A percentile compares a stretch with the other conserved stretches of the same genome.
Evolutionary conservation across 495 filamentous ascomycete genomes (phyloP).

Genomic region (Filosporella fistucella): DNA sequence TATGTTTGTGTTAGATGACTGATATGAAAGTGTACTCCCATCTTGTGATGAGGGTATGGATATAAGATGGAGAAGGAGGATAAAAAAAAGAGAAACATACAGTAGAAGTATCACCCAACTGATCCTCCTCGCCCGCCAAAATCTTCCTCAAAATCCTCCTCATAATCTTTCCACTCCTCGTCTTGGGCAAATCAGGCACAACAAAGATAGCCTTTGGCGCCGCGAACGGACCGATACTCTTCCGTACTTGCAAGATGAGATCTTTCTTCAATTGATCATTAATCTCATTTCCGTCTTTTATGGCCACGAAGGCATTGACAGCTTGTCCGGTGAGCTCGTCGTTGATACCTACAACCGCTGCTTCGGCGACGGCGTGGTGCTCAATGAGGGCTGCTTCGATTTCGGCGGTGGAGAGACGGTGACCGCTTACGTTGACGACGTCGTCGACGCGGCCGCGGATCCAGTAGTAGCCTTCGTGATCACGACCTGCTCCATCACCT

Average conservation of each 20-base stretch:
- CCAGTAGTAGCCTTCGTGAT: constrained; percentile 99
- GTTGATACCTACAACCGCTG: constrained; percentile 88
- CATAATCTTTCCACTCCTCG: constrained; percentile 98
- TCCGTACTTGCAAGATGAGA: constrained; percentile 88
- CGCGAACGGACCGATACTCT: constrained; percentile 95
- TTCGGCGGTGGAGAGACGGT: constrained; percentile 94
- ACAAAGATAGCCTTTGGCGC: constrained; percentile 91
- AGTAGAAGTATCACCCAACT: constrained; percentile 88
- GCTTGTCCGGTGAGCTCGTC: constrained; percentile 96
- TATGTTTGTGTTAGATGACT: constrained; percentile 40
- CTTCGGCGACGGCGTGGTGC: constrained; percentile 84
- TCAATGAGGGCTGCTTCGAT: constrained; percentile 96
- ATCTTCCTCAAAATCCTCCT: constrained; percentile 95
- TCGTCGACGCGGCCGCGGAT: constrained; percentile 98
- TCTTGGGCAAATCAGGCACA: constrained; percentile 93
- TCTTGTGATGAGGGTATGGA: constrained; percentile 1
- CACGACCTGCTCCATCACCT: constrained; percentile 92
- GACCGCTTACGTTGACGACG: constrained; percentile 95
- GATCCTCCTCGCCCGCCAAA: constrained; percentile 92
- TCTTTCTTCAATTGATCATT: constrained; percentile 87
- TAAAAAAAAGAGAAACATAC: constrained; percentile 57
- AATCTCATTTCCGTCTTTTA: constrained; percentile 81
- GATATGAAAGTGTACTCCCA: neutral
- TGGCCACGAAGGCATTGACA: constrained; percentile 91
- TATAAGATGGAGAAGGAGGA: neutral